Percentiles rank a stretch among this genome's conserved stretches.
Evolutionary conservation across 2,329 filamentous ascomycete genomes (phyloP).

Genomic region (Sclerotinia subarctica): DNA sequence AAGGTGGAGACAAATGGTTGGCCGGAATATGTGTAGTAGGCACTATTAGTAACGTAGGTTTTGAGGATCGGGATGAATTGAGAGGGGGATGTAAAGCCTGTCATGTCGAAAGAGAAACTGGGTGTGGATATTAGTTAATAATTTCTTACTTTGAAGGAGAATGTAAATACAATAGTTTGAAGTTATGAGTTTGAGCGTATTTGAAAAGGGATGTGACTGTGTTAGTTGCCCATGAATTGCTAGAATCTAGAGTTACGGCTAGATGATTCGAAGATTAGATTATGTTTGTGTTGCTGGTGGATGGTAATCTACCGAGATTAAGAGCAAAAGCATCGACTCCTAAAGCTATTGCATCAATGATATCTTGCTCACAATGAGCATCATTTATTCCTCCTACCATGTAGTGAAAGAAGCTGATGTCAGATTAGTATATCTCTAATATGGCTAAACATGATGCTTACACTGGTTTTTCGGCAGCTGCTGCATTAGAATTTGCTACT

Average conservation of each 20-base stretch:
- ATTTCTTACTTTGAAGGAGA: too few species aligned
- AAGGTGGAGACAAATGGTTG: slow-evolving; percentile 26
- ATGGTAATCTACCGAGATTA: slow-evolving; percentile 17
- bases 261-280: not conserved
- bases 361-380: slow-evolving; percentile 24
- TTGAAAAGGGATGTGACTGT: slow-evolving; percentile 22
- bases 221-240: slow-evolving; percentile 16
- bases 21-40: slow-evolving; percentile 24
- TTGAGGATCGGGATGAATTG: slow-evolving; percentile 22
- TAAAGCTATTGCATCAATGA: slow-evolving; percentile 23
- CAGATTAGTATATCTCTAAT: not conserved
- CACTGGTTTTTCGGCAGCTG: slow-evolving; percentile 20
- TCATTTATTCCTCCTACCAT: slow-evolving; percentile 23
- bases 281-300: not conserved
- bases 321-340: slow-evolving; percentile 26
- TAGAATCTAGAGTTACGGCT: slow-evolving; percentile 11
- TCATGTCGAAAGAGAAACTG: slow-evolving; percentile 29
- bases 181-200: slow-evolving; percentile 19
- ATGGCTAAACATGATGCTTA: not conserved
- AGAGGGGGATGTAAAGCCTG: slow-evolving; percentile 21
- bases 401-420: slow-evolving; percentile 23
- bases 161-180: slow-evolving; percentile 24
- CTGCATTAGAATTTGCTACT: not conserved
- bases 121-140: not conserved
- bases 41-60: slow-evolving; percentile 19